A percentile compares a stretch with the other conserved stretches of the same genome.
Evolutionary conservation across 208 protist species (phyloP).

Genomic region (Angomonas deanei): DNA sequence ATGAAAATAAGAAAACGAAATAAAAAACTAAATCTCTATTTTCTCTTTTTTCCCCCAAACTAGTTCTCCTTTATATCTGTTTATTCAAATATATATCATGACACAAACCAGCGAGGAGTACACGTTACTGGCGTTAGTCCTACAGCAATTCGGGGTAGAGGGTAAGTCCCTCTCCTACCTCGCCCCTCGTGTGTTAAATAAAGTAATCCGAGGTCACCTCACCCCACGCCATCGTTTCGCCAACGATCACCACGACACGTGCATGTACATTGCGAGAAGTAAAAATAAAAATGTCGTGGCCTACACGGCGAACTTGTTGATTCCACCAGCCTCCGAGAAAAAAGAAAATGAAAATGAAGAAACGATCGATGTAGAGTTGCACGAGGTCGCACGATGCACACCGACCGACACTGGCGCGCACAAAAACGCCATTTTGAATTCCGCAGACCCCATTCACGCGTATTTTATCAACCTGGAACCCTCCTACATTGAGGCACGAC

Average conservation of each 20-base stretch:
- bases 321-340: background rate
- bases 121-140: background rate
- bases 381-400: background rate
- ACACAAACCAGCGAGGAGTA: background rate
- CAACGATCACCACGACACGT: slow-evolving; percentile 1
- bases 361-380: background rate
- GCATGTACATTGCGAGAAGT: slow-evolving; percentile 1
- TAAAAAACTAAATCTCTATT: background rate
- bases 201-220: background rate
- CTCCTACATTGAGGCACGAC: slow-evolving; percentile 39
- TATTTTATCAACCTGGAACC: slow-evolving; percentile 76
- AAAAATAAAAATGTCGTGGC: slow-evolving; percentile 1
- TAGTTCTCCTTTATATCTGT: slow-evolving; percentile 11
- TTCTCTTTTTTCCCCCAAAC: background rate
- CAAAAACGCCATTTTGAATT: slow-evolving; percentile 23
- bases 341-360: slow-evolving; percentile 11
- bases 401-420: slow-evolving; percentile 24
- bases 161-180: background rate
- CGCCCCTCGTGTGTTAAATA: background rate
- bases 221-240: background rate
- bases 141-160: background rate
- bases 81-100: background rate
- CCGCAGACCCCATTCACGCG: slow-evolving; percentile 47
- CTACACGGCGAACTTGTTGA: background rate
- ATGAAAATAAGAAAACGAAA: too few species aligned